Evolutionary conservation across 2,329 filamentous ascomycete species (phyloP), one percentile per base, ranked within the genome.

Genomic region (Alternaria novae-zelandiae): DNA sequence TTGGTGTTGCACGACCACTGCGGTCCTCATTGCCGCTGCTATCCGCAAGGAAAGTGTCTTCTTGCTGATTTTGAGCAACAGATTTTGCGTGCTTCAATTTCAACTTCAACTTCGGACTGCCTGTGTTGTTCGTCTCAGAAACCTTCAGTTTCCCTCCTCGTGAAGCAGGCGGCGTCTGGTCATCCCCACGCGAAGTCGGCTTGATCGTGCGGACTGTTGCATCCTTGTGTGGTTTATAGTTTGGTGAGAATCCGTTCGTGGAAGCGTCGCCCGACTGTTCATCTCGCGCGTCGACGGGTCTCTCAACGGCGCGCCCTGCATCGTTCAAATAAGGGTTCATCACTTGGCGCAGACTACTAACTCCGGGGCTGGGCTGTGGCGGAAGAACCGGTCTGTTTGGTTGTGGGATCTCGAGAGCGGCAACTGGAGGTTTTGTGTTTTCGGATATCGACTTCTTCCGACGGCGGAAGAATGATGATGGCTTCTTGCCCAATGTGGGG

Each of bases 401-500:
- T 46, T 68, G 68, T 11, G 78, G 79, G 36, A 83, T 72, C 41
- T 82, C 80, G 26, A 83, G 70, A 46, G 84, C 80, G 67, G 79
- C 86, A 28, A 90, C 80, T 9, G 90, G 89, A 32, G 91, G 89
- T 43, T 86, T 86, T 21, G 88, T 85, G 47, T 79, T 77, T 66
- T 96, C 94, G 13, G 89, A 87, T 32, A 93, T 81, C 6, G 94
- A 97, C 86, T 95, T 96, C 87, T 98, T 98, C 67, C 94, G 88
- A 63, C 96, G 87, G 66, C 96, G 88, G 82, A 98, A 98, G 82
- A 99, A 98, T 0, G 93, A 95, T 1, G 95, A 96, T 5, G 93
- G 88, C 80, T 97, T 97, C 84, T 97, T 97, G 73, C 92, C 91
- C 55, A 97, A 82, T 4, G 75, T 73, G 23, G 69, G 73, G 54